Percentiles rank a stretch among this genome's conserved stretches.
These are phyloP conservation scores for Candida glaebosa DNA, from an alignment of 805 yeast species.

Conservation along the genomic window DNA sequence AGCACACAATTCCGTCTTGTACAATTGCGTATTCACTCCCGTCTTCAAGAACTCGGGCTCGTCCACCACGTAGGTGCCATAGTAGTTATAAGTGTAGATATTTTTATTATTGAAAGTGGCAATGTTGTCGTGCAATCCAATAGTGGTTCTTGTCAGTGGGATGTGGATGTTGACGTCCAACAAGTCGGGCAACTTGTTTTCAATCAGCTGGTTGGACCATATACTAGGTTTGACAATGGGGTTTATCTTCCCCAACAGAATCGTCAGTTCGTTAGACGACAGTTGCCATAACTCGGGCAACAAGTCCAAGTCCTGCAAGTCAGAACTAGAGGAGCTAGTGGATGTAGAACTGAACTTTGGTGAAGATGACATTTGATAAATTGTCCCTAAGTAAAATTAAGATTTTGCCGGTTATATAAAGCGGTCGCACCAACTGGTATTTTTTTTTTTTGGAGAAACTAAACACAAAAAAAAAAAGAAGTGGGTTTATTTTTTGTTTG, in stretches of 20 bases:
- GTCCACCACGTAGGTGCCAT: constrained; percentile 4
- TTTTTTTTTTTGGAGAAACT: background rate
- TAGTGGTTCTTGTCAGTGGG: constrained; percentile 1
- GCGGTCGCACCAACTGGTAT: no score
- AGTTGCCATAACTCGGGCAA: constrained; percentile 18
- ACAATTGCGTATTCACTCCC: constrained; percentile 58
- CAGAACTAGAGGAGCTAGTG: constrained; percentile 10
- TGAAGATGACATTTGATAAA: background rate
- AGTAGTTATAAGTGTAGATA: constrained; percentile 3
- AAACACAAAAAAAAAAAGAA: no score
- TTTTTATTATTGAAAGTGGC: constrained; percentile 12
- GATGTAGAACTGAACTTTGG: constrained; percentile 5
- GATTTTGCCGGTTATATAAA: no score
- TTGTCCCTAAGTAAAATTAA: background rate
- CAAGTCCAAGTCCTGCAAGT: constrained; percentile 14
- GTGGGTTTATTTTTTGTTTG: constrained; percentile 2
- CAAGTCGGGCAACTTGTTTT: background rate
- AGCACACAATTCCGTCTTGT: constrained; percentile 88
- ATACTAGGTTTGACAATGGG: constrained; percentile 1
- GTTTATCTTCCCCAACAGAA: constrained; percentile 2
- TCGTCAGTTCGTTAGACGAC: constrained; percentile 9
- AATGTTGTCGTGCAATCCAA: constrained; percentile 1
- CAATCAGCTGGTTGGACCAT: constrained; percentile 1
- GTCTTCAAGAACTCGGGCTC: constrained; percentile 9
- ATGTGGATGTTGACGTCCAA: constrained; percentile 5